phyloP scores from a whole-genome alignment of 345 rosid genomes.

The Carallia brachiata region DNA sequence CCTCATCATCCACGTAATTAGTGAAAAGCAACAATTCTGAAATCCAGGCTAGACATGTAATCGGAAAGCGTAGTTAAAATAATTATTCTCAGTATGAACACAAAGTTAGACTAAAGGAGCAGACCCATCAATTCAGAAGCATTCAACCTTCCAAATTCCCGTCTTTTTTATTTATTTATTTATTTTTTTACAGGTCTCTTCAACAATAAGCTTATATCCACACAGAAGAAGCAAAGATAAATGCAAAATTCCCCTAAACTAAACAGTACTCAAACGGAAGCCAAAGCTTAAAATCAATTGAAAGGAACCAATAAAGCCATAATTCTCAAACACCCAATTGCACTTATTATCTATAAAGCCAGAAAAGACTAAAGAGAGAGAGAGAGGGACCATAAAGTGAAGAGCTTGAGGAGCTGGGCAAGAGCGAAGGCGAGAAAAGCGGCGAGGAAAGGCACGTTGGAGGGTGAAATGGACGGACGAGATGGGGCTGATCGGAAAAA shows the following conservation, averaged over 20 bases:
- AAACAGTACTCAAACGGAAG: not conserved
- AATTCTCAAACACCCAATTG: not conserved
- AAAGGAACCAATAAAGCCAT: not conserved
- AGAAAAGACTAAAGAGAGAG: not conserved
- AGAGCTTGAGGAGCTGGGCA: constrained; percentile 87
- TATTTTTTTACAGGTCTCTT: no score
- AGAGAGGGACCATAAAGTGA: constrained; percentile 64
- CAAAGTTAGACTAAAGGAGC: not conserved
- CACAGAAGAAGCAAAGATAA: no score
- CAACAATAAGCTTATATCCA: no score
- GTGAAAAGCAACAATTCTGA: no score
- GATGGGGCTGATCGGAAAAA: not conserved
- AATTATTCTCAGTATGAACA: not conserved
- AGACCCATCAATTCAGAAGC: not conserved
- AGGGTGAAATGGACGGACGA: not conserved
- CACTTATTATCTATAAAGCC: not conserved
- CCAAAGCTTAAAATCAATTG: not conserved
- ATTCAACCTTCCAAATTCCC: not conserved
- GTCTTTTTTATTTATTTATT: no score
- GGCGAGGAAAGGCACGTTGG: constrained; percentile 68
- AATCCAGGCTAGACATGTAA: no score
- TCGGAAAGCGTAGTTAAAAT: no score
- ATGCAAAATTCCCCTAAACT: not conserved
- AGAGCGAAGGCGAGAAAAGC: constrained; percentile 85
- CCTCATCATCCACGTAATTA: no score